phyloP scores from a whole-genome alignment of 2,329 filamentous ascomycete genomes.

The Verticillium isaacii region DNA sequence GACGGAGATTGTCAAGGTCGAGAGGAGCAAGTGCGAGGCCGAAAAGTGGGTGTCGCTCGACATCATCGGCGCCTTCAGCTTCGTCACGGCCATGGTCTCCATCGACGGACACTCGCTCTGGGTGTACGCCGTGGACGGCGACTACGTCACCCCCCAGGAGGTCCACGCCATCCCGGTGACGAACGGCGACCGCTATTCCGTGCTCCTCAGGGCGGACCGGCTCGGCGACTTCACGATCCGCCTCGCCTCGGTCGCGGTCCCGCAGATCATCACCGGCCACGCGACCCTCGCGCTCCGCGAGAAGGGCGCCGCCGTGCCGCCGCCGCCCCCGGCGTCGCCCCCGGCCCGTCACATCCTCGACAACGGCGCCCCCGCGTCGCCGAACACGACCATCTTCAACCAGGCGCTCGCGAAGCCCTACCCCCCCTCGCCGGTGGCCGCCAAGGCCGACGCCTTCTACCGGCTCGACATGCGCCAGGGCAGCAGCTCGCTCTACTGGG shows the following conservation, averaged over 20 bases:
- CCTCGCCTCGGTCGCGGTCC: conserved; percentile 38
- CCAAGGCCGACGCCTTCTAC: conserved; percentile 39
- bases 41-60: conserved; percentile 44
- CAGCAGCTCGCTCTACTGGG: conserved; percentile 47
- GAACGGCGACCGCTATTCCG: conserved; percentile 50
- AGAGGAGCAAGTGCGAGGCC: conserved; percentile 23
- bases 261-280: conserved; percentile 51
- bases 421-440: conserved; percentile 37
- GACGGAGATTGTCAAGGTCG: conserved; percentile 32
- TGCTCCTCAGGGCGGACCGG: conserved; percentile 41
- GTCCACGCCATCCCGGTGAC: conserved; percentile 24
- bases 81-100: conserved; percentile 38
- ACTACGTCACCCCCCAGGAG: conserved; percentile 46
- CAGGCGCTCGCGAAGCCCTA: conserved; percentile 38
- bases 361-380: conserved; percentile 36
- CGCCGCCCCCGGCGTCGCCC: conserved; percentile 5
- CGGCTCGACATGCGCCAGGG: conserved; percentile 33
- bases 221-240: conserved; percentile 51
- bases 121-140: conserved; percentile 49
- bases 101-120: conserved; percentile 50
- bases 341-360: conserved; percentile 43
- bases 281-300: conserved; percentile 38
- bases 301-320: conserved; percentile 11
- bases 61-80: conserved; percentile 46
- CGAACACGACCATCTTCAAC: conserved; percentile 37